A percentile compares a stretch with the other conserved stretches of the same genome.
Conservation (phyloP, 2,329 filamentous ascomycete species). For the Trichocomaceae sp. region DNA sequence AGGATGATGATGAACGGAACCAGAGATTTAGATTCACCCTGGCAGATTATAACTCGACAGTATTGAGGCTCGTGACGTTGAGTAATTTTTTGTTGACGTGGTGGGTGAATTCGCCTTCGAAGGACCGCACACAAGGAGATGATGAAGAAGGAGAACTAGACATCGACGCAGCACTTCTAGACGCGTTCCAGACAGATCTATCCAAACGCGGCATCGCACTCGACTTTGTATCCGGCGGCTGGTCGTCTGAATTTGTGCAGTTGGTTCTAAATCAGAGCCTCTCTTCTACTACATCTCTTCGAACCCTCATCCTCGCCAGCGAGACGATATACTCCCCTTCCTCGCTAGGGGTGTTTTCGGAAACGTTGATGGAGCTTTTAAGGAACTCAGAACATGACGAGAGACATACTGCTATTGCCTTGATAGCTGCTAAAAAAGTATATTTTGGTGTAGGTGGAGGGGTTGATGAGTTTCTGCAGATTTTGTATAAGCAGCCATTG, state of each 20-base stretch:
- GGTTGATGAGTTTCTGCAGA: constrained; percentile 51
- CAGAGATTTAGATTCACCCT: constrained; percentile 47
- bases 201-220: constrained; percentile 39
- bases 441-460: constrained; percentile 63
- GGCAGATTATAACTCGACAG: constrained; percentile 56
- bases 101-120: constrained; percentile 22
- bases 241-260: constrained; percentile 46
- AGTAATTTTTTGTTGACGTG: constrained; percentile 56
- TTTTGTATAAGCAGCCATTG: constrained; percentile 21
- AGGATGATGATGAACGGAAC: too few species aligned
- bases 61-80: constrained; percentile 54
- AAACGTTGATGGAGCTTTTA: constrained; percentile 47
- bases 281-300: constrained; percentile 20
- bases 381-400: constrained; percentile 26
- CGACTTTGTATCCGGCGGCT: constrained; percentile 54
- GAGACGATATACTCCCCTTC: constrained; percentile 60
- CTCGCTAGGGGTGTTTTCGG: constrained; percentile 49
- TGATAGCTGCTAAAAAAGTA: constrained; percentile 58
- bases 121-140: constrained; percentile 1
- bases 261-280: constrained; percentile 25
- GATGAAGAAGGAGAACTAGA: constrained; percentile 38
- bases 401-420: constrained; percentile 36
- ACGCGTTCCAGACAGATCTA: constrained; percentile 42
- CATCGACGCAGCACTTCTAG: constrained; percentile 43
- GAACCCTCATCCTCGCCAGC: constrained; percentile 49